Base-by-base conservation (phyloP, 148 eudicot genomes). In the Drosera capensis region DNA sequence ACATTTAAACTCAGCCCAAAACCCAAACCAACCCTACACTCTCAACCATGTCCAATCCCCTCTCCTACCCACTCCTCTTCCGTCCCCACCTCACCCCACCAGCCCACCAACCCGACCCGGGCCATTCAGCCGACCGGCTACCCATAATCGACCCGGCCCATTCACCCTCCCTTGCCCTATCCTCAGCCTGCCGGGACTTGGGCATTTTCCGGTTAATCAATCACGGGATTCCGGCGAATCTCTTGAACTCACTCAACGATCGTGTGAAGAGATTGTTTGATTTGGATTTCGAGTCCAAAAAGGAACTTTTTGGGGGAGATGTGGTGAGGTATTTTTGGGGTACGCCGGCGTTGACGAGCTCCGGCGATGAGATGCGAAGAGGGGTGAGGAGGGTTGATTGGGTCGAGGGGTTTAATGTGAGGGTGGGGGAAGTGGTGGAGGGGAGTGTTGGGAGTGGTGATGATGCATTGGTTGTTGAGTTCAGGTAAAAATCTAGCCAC, bases 281-380 rank as follows among this genome's bases (percentile, higher is more conserved):
- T 7, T 11, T 68, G 0, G 15, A 52, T 16, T 85, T 67, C 26
- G 72, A 80, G 39, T 40, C 74, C 48, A 85, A 85, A 61, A 62
- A 68, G 37, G 58, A 19, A 34, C 25, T 70, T 1, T 29, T 43
- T 38, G 25, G 25, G 5, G 36, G 12, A 14, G 29, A 55, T 34
- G 62, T 80, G 17, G 52, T 80, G 0, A 51, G 65, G 25, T 84
- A 84, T 49, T 80, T 80, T 52, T 80, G 85, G 77, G 95, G 95
- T 28, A 77, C 68, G 34, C 79, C 82, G 35, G 85, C 75, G 14
- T 63, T 80, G 25, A 59, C 68, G 9, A 55, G 63, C 14, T 20
- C 70, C 8, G 88, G 77, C 20, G 50, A 21, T 0, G 42, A 60
- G 46, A 11, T 68, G 7, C 60, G 61, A 25, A 60, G 56, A 26